A percentile compares a stretch with the other conserved stretches of the same genome.
Conservation (phyloP, 148 eudicot species). For the Hydrangea macrophylla region DNA sequence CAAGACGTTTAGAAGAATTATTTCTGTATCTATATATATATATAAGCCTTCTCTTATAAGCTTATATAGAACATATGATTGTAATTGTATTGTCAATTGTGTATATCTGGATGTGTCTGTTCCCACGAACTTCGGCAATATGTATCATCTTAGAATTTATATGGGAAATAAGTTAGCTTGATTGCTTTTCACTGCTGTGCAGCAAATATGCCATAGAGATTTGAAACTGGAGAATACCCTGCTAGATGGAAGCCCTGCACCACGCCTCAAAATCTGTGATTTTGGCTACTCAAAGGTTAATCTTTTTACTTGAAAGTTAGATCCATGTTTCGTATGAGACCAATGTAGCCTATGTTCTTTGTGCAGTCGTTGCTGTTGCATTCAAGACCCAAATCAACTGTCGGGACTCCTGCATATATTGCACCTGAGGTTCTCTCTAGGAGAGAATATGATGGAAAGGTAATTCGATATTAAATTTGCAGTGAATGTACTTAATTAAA, state of each 20-base stretch:
- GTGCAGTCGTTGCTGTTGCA: conserved; percentile 75
- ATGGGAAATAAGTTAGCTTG: background rate
- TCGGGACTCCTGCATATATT: conserved; percentile 86
- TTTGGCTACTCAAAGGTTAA: conserved; percentile 49
- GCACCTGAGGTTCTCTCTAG: conserved; percentile 86
- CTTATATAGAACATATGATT: too few relatives aligned
- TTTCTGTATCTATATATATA: background rate
- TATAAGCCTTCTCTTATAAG: too few relatives aligned
- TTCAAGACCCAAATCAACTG: conserved; percentile 86
- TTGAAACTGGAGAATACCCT: conserved; percentile 44
- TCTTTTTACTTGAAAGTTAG: background rate
- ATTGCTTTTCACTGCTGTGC: conserved; percentile 10
- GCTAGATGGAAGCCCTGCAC: conserved; percentile 43
- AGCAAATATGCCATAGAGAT: conserved; percentile 93
- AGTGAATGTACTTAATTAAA: background rate
- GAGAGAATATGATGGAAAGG: conserved; percentile 87
- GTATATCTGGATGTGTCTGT: background rate
- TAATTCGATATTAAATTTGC: conserved; percentile 11
- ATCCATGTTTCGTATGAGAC: background rate
- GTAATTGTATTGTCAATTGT: too few relatives aligned
- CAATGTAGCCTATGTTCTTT: background rate
- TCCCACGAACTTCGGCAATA: background rate
- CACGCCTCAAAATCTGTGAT: conserved; percentile 39
- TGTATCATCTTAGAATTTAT: background rate
- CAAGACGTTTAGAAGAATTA: conserved; percentile 6